These are phyloP conservation scores for Craterostigma plantagineum DNA, from an alignment of 257 asterid genomes.

Conservation along the genomic window DNA sequence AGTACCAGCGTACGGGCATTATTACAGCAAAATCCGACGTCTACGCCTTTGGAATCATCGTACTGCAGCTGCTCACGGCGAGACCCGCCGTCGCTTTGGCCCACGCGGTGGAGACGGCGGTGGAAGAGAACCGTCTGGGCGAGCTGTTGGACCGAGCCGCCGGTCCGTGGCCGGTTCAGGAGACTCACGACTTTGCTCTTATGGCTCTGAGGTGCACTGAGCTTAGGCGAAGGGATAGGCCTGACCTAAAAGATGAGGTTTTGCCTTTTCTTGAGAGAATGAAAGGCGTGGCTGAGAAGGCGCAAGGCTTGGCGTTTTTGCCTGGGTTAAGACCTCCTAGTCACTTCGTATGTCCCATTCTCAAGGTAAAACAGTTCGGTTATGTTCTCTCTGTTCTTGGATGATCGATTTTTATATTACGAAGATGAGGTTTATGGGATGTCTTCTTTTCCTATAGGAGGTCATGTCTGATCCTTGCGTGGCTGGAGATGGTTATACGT, in stretches of 20 bases:
- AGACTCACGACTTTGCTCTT: conserved; percentile 30
- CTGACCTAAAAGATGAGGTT: conserved; percentile 32
- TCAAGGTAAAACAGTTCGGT: conserved; percentile 41
- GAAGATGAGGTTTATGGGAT: no score
- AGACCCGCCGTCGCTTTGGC: conserved; percentile 54
- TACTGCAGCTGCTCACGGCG: conserved; percentile 64
- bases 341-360: conserved; percentile 60
- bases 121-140: conserved; percentile 17
- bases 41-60: conserved; percentile 60
- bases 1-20: conserved; percentile 70
- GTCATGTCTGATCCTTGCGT: conserved; percentile 77
- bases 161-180: conserved; percentile 58
- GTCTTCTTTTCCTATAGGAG: conserved; percentile 30
- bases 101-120: conserved; percentile 42
- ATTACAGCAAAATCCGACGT: conserved; percentile 54
- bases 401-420: no score
- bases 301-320: conserved; percentile 14
- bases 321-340: conserved; percentile 29
- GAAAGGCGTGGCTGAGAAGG: conserved; percentile 30
- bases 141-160: conserved; percentile 40
- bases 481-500: conserved; percentile 84
- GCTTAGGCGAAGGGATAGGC: conserved; percentile 47
- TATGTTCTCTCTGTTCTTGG: no score
- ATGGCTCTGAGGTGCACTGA: conserved; percentile 67
- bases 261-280: conserved; percentile 53